A percentile compares a stretch with the other conserved stretches of the same genome.
Conservation (phyloP, 805 yeast species). For the Pichia membranifaciens region DNA sequence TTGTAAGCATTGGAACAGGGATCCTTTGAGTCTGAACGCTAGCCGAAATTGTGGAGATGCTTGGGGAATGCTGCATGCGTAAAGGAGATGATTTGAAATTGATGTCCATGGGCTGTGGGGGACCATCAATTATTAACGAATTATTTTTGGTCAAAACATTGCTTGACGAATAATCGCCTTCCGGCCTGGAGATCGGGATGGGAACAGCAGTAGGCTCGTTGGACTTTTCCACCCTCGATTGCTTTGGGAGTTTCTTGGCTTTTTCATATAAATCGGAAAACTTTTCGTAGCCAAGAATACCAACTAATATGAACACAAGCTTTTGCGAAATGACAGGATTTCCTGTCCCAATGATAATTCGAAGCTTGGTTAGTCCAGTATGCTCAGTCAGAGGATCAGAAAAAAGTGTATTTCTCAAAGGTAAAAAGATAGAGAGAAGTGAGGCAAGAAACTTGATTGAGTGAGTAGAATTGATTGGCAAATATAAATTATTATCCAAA, state of each 20-base stretch:
- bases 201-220: not conserved
- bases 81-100: not conserved
- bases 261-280: constrained; percentile 15
- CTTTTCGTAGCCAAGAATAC: constrained; percentile 37
- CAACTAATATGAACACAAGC: constrained; percentile 46
- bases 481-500: not conserved
- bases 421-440: constrained; percentile 40
- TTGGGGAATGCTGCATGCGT: constrained; percentile 11
- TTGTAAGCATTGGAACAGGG: constrained; percentile 19
- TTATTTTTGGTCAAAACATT: constrained; percentile 4
- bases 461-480: not conserved
- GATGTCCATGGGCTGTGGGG: not conserved
- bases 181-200: not conserved
- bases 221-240: not conserved
- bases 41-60: constrained; percentile 13
- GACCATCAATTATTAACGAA: constrained; percentile 3
- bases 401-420: constrained; percentile 32
- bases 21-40: constrained; percentile 19
- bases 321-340: constrained; percentile 54
- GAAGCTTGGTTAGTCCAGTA: constrained; percentile 3
- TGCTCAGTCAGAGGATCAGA: constrained; percentile 19
- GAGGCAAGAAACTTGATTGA: constrained; percentile 37
- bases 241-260: constrained; percentile 1
- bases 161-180: not conserved
- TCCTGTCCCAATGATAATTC: constrained; percentile 50